Evolutionary conservation across 2,329 filamentous ascomycete species (phyloP).

Genomic region (Talaromyces sp.): DNA sequence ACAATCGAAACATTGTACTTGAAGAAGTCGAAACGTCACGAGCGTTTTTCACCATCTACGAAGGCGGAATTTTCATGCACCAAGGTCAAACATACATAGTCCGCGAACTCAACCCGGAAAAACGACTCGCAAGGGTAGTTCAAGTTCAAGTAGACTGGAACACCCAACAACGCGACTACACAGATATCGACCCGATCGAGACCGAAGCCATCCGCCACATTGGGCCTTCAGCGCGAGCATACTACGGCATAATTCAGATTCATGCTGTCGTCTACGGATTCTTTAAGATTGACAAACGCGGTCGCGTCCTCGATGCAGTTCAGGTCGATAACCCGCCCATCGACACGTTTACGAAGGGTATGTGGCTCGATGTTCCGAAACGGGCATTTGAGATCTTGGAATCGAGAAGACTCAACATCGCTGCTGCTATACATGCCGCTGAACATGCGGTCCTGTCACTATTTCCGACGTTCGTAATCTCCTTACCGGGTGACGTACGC

Average conservation of each 20-base stretch:
- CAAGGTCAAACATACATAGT: slow-evolving; percentile 93
- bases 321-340: slow-evolving; percentile 92
- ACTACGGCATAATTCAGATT: slow-evolving; percentile 81
- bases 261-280: slow-evolving; percentile 89
- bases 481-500: slow-evolving; percentile 81
- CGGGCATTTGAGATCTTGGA: slow-evolving; percentile 72
- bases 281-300: slow-evolving; percentile 88
- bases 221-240: slow-evolving; percentile 60
- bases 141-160: slow-evolving; percentile 91
- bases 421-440: slow-evolving; percentile 87
- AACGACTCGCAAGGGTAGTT: slow-evolving; percentile 79
- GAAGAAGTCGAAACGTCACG: slow-evolving; percentile 94
- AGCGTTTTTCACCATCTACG: slow-evolving; percentile 94
- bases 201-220: slow-evolving; percentile 81
- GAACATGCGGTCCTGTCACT: slow-evolving; percentile 85
- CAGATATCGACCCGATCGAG: slow-evolving; percentile 87
- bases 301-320: slow-evolving; percentile 83
- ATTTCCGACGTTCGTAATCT: slow-evolving; percentile 86
- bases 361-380: slow-evolving; percentile 92
- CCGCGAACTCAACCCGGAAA: slow-evolving; percentile 76
- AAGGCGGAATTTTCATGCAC: slow-evolving; percentile 93
- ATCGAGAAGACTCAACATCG: slow-evolving; percentile 67
- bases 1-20: slow-evolving; percentile 75
- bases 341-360: slow-evolving; percentile 74
- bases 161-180: slow-evolving; percentile 86